These are phyloP conservation scores for Spinacia oleracea DNA, from an alignment of 179 eudicot species.

Conservation along the genomic window DNA sequence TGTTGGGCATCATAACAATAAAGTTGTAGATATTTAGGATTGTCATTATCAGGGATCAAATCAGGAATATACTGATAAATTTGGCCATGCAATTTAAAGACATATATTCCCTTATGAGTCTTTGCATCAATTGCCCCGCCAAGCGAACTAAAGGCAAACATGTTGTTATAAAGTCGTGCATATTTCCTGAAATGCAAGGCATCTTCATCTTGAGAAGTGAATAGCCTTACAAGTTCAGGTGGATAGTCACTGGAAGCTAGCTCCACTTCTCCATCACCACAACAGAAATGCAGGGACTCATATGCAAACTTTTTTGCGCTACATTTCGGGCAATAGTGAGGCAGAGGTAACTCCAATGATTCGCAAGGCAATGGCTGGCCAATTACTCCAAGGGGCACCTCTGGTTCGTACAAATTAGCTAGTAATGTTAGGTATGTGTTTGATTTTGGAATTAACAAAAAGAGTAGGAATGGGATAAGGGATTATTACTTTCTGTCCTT, in stretches of 20 bases:
- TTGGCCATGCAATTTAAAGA: background rate
- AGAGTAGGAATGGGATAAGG: too few species aligned
- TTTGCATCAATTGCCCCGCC: background rate
- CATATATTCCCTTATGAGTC: background rate
- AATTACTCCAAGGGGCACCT: too few species aligned
- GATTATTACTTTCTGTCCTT: too few species aligned
- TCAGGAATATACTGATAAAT: background rate
- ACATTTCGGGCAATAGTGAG: background rate
- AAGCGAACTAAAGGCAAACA: slow-evolving; percentile 11
- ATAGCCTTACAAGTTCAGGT: background rate
- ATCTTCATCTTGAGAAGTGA: background rate
- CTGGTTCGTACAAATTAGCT: too few species aligned
- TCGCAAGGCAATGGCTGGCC: too few species aligned
- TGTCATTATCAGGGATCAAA: background rate
- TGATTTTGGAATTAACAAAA: too few species aligned
- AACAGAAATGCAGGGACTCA: background rate
- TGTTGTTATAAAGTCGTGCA: background rate
- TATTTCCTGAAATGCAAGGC: background rate
- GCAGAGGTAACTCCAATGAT: too few species aligned
- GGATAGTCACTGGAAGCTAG: background rate
- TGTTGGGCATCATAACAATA: background rate
- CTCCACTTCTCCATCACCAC: background rate
- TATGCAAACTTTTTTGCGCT: background rate
- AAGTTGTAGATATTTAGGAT: background rate
- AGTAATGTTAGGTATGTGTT: too few species aligned